A percentile compares a stretch with the other conserved stretches of the same genome.
Evolutionary conservation across 768 basidiomycete species (phyloP).

Genomic region (Jaapia argillacea): DNA sequence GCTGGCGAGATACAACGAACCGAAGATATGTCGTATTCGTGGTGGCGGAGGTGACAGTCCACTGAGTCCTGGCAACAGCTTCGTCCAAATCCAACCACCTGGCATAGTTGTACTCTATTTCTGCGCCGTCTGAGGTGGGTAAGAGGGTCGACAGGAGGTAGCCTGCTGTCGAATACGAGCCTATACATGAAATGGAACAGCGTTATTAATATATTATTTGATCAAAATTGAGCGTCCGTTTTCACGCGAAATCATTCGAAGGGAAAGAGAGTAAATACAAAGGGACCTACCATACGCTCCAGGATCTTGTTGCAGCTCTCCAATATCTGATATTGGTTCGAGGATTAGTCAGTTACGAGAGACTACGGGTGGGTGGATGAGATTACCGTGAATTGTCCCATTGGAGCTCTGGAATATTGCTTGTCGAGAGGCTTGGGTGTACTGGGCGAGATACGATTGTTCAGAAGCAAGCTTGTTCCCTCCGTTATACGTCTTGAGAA

Average conservation of each 20-base stretch:
- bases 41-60: constrained; percentile 39
- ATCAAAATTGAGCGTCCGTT: too few species aligned
- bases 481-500: constrained; percentile 51
- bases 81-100: constrained; percentile 67
- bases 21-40: neutral
- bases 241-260: too few species aligned
- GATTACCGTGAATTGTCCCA: constrained; percentile 49
- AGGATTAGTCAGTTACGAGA: too few species aligned
- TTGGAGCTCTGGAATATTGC: constrained; percentile 47
- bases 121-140: constrained; percentile 15
- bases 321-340: constrained; percentile 31
- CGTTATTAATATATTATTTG: too few species aligned
- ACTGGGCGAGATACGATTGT: constrained; percentile 29
- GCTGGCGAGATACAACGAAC: neutral
- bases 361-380: too few species aligned
- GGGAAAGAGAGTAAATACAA: too few species aligned
- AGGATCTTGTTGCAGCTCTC: constrained; percentile 37
- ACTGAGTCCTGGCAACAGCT: constrained; percentile 44
- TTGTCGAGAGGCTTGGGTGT: constrained; percentile 43
- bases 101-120: constrained; percentile 29
- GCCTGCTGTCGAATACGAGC: constrained; percentile 61
- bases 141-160: constrained; percentile 41
- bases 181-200: too few species aligned
- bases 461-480: constrained; percentile 49
- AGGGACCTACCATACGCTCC: constrained; percentile 66